phyloP scores from a whole-genome alignment of 306 rosid genomes.

The Rubus parviflorus region DNA sequence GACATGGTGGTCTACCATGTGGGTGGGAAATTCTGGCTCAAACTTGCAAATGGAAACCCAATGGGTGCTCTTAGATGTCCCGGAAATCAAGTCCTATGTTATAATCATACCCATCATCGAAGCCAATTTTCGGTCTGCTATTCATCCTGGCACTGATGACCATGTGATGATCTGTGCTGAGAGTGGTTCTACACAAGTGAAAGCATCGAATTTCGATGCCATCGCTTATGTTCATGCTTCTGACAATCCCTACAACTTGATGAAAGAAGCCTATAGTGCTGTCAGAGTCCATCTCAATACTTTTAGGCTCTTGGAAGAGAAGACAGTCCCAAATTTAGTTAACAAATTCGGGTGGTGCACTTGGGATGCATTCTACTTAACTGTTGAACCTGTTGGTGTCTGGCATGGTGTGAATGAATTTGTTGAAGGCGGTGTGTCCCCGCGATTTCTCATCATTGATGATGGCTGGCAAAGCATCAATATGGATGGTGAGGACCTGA shows the following conservation, averaged over 20 bases:
- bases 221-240: slow-evolving; percentile 63
- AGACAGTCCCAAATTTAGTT: slow-evolving; percentile 45
- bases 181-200: slow-evolving; percentile 68
- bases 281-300: slow-evolving; percentile 67
- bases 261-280: slow-evolving; percentile 77
- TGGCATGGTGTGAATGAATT: slow-evolving; percentile 69
- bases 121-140: slow-evolving; percentile 64
- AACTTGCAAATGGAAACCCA: slow-evolving; percentile 86
- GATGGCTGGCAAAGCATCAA: slow-evolving; percentile 95
- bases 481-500: slow-evolving; percentile 52
- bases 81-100: slow-evolving; percentile 64
- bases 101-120: slow-evolving; percentile 67
- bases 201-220: slow-evolving; percentile 44
- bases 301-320: slow-evolving; percentile 79
- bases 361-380: slow-evolving; percentile 85
- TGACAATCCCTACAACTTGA: slow-evolving; percentile 71
- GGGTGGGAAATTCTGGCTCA: slow-evolving; percentile 86
- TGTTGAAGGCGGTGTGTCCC: slow-evolving; percentile 50
- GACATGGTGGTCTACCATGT: slow-evolving; percentile 96
- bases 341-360: slow-evolving; percentile 96
- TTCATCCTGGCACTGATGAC: slow-evolving; percentile 67
- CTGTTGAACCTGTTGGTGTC: slow-evolving; percentile 64
- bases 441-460: slow-evolving; percentile 74
- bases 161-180: slow-evolving; percentile 63
- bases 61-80: slow-evolving; percentile 67